Evolutionary conservation across 177 flowering plant genomes (phyloP), one percentile per base, ranked within the genome.

Genomic region (Vitis hybrid): DNA sequence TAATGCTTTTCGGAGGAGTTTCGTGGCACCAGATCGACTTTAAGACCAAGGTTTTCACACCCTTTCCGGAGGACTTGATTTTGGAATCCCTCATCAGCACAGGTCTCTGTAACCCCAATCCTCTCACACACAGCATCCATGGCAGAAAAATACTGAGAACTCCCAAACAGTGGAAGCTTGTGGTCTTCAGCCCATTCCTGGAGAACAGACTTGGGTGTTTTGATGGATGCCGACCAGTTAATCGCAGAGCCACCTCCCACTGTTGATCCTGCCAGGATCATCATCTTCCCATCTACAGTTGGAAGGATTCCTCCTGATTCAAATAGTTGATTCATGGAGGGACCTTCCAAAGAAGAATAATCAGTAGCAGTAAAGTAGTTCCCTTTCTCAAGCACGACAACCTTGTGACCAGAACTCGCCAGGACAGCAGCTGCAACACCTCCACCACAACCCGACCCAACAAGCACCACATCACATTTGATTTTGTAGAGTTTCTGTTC

Each of bases 181-280:
- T 81, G 78, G 10, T 78, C 77, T 58, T 75, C 74, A 4, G 82
- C 75, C 97, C 97, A 88, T 56, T 91, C 89, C 56, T 64, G 69
- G 30, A 82, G 76, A 17, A 89, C 82, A 18, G 66, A 17, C 13
- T 69, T 61, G 1, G 96, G 96, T 15, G 93, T 91, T 54, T 70
- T 84, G 50, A 91, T 85, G 58, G 72, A 82, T 0, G 93, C 96
- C 9, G 93, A 87, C 96, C 96, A 91, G 79, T 91, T 91, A 51
- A 91, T 79, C 2, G 88, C 93, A 9, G 93, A 84, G 11, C 96
- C 96, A 11, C 96, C 96, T 8, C 96, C 96, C 1, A 91, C 91
- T 0, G 91, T 81, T 54, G 91, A 79, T n/a, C 93, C 96, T 8
- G 96, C 91, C 3, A 81, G 18, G 3, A 89, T 60, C 72, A 79